phyloP scores from a whole-genome alignment of 805 yeast species.

The Pichia gijzeniarum region DNA sequence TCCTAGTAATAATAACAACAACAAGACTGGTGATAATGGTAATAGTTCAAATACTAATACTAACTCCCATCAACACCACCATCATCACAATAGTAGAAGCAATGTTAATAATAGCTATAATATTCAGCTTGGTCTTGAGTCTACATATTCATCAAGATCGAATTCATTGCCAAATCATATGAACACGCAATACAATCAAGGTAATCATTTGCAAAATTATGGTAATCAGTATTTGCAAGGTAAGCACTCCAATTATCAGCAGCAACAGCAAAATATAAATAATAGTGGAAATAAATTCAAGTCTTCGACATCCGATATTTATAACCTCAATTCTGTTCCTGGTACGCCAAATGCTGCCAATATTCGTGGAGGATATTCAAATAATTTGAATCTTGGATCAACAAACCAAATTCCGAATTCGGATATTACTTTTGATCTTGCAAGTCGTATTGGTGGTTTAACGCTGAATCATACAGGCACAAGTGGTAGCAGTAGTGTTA shows the following conservation, averaged over 20 bases:
- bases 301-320: constrained; percentile 1
- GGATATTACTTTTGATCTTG: constrained; percentile 11
- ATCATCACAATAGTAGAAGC: background rate
- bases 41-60: background rate
- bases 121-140: background rate
- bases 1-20: background rate
- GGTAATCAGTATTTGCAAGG: background rate
- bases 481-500: constrained; percentile 3
- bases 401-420: constrained; percentile 5
- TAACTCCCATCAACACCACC: background rate
- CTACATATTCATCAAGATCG: constrained; percentile 11
- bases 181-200: constrained; percentile 4
- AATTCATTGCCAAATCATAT: constrained; percentile 11
- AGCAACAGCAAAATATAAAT: too few species aligned
- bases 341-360: constrained; percentile 1
- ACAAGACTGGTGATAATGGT: background rate
- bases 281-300: background rate
- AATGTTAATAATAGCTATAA: background rate
- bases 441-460: constrained; percentile 18
- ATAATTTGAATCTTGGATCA: background rate
- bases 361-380: background rate
- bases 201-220: background rate
- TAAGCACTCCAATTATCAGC: too few species aligned
- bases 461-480: constrained; percentile 13
- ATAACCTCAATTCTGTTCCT: constrained; percentile 1